Percentiles rank a stretch among this genome's conserved stretches.
phyloP scores from a whole-genome alignment of 768 basidiomycete genomes.

The Russula olivacea region DNA sequence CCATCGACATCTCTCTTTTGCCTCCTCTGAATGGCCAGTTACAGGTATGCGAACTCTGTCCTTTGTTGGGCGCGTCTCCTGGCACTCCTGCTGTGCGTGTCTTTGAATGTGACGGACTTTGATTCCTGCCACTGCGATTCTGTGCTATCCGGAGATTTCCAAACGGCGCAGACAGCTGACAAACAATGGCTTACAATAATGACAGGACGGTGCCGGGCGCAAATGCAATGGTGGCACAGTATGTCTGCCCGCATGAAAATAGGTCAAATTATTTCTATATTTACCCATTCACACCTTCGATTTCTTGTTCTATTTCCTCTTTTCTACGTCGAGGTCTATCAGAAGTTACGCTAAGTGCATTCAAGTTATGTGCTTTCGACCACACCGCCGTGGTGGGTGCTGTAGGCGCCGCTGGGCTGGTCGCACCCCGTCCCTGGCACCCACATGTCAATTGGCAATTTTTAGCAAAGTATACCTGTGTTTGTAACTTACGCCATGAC shows the following conservation, averaged over 20 bases:
- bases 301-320: not conserved
- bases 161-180: not conserved
- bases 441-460: not conserved
- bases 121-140: not conserved
- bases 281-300: not conserved
- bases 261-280: not conserved
- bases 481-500: too few species aligned
- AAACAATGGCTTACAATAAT: too few species aligned
- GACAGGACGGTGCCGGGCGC: too few species aligned
- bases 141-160: not conserved
- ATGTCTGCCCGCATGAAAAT: not conserved
- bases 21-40: not conserved
- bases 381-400: not conserved
- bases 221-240: not conserved
- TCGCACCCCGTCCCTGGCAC: too few species aligned
- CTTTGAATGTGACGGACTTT: not conserved
- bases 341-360: not conserved
- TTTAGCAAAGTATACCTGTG: slow-evolving; percentile 2
- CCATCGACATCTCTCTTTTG: not conserved
- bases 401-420: not conserved
- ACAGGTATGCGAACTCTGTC: not conserved
- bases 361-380: not conserved
- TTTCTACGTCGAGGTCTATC: not conserved
- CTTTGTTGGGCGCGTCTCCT: not conserved
- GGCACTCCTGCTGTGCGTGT: slow-evolving; percentile 7